Conservation (phyloP, 192 early-diverging fungal species). For the Geranomyces michiganensis region DNA sequence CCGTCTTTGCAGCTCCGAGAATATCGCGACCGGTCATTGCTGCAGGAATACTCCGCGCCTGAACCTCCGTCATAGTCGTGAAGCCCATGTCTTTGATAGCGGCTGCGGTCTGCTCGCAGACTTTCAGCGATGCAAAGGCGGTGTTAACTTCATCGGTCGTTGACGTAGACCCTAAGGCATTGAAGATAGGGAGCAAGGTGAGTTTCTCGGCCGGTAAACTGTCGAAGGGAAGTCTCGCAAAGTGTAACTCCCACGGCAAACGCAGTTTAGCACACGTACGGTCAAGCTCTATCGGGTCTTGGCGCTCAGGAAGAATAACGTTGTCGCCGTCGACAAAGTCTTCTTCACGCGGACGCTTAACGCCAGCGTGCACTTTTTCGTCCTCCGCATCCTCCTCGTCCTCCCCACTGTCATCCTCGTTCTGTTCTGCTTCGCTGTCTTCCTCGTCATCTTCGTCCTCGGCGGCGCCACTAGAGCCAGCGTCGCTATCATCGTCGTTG, state of each 20-base stretch:
- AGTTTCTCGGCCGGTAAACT: neutral
- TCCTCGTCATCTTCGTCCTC: conserved; percentile 26
- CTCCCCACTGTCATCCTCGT: conserved; percentile 27
- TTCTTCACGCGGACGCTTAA: conserved; percentile 19
- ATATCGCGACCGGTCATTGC: conserved; percentile 96
- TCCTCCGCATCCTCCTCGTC: conserved; percentile 21
- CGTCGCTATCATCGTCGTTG: conserved; percentile 7
- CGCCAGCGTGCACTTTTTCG: conserved; percentile 17
- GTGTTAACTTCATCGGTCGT: conserved; percentile 41
- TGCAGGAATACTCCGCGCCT: conserved; percentile 93
- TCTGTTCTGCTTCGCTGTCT: conserved; percentile 1
- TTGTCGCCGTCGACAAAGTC: conserved; percentile 26
- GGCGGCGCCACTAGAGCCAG: neutral
- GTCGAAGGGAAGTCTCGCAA: neutral
- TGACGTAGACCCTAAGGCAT: conserved; percentile 13
- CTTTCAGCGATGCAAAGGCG: conserved; percentile 75
- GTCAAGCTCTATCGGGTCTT: conserved; percentile 26
- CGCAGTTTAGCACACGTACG: neutral
- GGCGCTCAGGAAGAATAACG: conserved; percentile 15
- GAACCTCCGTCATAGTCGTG: conserved; percentile 93
- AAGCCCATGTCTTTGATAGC: conserved; percentile 90
- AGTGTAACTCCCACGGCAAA: neutral
- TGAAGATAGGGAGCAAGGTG: no score
- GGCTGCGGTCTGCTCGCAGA: conserved; percentile 80
- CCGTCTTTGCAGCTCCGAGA: conserved; percentile 97